phyloP scores from a whole-genome alignment of 2,329 filamentous ascomycete species.

The Curvularia hawaiiensis region DNA sequence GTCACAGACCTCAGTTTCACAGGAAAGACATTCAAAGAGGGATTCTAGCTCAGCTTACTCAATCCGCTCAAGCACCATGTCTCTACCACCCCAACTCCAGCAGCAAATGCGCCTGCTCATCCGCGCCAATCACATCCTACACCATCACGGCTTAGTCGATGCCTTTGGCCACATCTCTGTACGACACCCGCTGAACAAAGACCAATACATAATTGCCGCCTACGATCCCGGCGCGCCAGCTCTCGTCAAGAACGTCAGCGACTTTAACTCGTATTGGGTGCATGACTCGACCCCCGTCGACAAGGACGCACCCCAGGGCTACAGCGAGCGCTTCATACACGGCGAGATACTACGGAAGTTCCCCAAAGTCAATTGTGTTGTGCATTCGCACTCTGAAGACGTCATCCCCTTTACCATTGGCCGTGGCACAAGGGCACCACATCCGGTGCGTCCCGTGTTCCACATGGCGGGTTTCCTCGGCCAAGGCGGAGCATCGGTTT shows the following conservation, averaged over 20 bases:
- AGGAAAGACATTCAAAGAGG: not conserved
- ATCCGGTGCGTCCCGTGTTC: conserved; percentile 34
- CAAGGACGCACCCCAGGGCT: conserved; percentile 44
- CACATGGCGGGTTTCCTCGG: conserved; percentile 52
- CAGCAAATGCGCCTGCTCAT: conserved; percentile 31
- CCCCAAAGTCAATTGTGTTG: conserved; percentile 46
- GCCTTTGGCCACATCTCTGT: conserved; percentile 61
- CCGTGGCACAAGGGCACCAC: conserved; percentile 18
- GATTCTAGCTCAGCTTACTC: not conserved
- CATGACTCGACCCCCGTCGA: conserved; percentile 51
- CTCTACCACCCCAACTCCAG: conserved; percentile 20
- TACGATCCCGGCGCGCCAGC: conserved; percentile 53
- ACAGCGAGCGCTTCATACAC: conserved; percentile 53
- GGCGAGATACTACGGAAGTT: conserved; percentile 47
- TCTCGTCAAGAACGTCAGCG: conserved; percentile 49
- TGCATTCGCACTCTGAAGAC: conserved; percentile 49
- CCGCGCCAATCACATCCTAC: conserved; percentile 55
- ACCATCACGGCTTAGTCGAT: conserved; percentile 57
- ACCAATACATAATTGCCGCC: conserved; percentile 56
- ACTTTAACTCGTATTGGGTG: conserved; percentile 57
- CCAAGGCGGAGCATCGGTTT: conserved; percentile 15
- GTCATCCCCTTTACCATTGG: conserved; percentile 50
- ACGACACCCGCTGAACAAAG: conserved; percentile 52
- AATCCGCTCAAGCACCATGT: conserved; percentile 3
- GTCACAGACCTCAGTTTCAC: not conserved